Conservation (phyloP, 768 basidiomycete species). For the Coprinopsis strossmayeri region DNA sequence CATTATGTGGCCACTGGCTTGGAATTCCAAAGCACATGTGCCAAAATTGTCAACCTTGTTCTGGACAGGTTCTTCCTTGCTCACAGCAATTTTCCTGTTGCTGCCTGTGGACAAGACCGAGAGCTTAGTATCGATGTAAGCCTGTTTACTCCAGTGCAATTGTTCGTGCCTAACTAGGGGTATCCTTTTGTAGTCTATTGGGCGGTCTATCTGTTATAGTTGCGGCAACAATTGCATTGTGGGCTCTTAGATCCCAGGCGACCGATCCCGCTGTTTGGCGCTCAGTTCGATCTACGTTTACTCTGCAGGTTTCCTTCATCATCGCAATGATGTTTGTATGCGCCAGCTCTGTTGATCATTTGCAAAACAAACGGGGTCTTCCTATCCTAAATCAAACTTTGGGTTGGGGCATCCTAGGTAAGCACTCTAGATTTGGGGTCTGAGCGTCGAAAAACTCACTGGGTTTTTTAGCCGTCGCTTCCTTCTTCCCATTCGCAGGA, state of each 20-base stretch:
- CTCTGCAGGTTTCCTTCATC: conserved; percentile 37
- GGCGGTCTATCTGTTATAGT: conserved; percentile 43
- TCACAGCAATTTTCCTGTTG: conserved; percentile 63
- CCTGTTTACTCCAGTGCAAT: conserved; percentile 7
- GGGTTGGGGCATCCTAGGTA: conserved; percentile 61
- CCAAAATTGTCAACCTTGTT: conserved; percentile 18
- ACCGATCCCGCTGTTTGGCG: neutral
- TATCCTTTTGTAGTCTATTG: conserved; percentile 25
- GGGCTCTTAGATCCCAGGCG: conserved; percentile 11
- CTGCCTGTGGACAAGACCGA: conserved; percentile 70
- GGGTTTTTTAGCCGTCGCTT: conserved; percentile 42
- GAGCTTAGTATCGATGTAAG: conserved; percentile 53
- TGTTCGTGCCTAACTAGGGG: neutral
- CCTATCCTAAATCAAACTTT: conserved; percentile 50
- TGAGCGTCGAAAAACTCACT: too few relatives aligned
- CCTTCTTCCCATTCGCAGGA: conserved; percentile 43
- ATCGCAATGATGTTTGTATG: conserved; percentile 46
- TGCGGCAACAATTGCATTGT: conserved; percentile 20
- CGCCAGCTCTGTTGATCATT: conserved; percentile 45
- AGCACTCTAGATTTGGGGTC: too few relatives aligned
- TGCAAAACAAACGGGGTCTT: conserved; percentile 63
- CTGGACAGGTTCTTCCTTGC: conserved; percentile 48
- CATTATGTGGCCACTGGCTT: conserved; percentile 58
- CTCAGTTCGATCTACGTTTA: neutral
- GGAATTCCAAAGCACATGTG: conserved; percentile 30